Evolutionary conservation across 2,329 filamentous ascomycete genomes (phyloP), one percentile per base, ranked within the genome.

Genomic region (Graphilbum fragrans): DNA sequence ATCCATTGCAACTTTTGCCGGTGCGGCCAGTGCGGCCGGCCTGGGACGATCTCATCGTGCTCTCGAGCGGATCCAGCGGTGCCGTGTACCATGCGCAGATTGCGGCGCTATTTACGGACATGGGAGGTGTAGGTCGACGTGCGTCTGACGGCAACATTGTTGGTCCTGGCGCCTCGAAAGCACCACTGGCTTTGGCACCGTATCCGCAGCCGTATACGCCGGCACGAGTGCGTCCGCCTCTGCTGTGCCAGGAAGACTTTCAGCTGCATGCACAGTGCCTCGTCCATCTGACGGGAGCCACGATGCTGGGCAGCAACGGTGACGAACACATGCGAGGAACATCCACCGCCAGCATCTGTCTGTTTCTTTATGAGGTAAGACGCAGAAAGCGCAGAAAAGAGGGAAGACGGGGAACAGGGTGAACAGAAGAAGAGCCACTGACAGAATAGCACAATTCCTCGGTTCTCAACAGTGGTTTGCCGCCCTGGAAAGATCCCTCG

Each of bases 311-410:
- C 23, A 7, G 23, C n/a, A 27, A 7, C 36, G 57, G 55, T 32
- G 53, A 47, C 18, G 47, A 50, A 25, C 52, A 47, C 10, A 49
- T 50, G 20, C 52, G 51, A 19, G 52, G 52, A 12, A 37, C 43
- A 2, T 37, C 43, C 10, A 53, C 56, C 18, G 64, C 67, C 34
- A 63, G 61, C 29, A 56, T 70, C 33, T 73, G 66, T 45, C 53
- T 69, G 34, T 73, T 74, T 50, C 53, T 74, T 18, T 76, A 70
- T 49, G 67, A 76, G 60, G 71, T 74, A 51, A 43, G 63, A 14
- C 12, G 12, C 5, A 14, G 5, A 18, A 22, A 12, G 12, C 33
- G 38, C 23, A n/a, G 7, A 19, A 27, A n/a, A 34, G 11, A 20
- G 5, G 19, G 3, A 14, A 29, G 19, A 37, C 21, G 14, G 9